A percentile compares a stretch with the other conserved stretches of the same genome.
Conservation (phyloP, 345 rosid genomes). For the Viola odorata region DNA sequence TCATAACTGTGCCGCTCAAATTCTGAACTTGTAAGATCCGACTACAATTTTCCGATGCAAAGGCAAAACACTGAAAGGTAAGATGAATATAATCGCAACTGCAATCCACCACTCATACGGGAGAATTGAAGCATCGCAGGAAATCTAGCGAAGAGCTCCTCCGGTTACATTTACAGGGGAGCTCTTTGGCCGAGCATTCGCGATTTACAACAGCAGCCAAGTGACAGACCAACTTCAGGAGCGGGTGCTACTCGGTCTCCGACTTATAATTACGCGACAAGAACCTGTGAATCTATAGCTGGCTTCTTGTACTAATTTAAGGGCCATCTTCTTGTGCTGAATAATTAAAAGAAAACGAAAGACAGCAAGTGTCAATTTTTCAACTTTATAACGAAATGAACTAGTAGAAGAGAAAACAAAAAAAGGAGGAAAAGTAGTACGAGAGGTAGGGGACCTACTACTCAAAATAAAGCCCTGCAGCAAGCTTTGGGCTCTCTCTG, state of each 20-base stretch:
- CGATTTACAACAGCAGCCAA: constrained; percentile 8
- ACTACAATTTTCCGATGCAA: not conserved
- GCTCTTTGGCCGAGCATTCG: constrained; percentile 11
- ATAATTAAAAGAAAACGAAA: constrained; percentile 20
- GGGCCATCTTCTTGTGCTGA: constrained; percentile 77
- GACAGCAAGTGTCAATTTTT: not conserved
- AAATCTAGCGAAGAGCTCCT: constrained; percentile 11
- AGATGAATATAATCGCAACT: not conserved
- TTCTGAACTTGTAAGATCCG: not conserved
- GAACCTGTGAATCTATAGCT: constrained; percentile 1
- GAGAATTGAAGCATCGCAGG: constrained; percentile 13
- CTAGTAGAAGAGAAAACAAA: not conserved
- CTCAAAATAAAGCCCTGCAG: constrained; percentile 97
- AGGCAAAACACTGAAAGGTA: not conserved
- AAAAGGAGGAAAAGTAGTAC: no score
- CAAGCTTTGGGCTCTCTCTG: constrained; percentile 92
- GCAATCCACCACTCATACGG: constrained; percentile 5
- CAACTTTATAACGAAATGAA: not conserved
- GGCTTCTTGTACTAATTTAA: constrained; percentile 8
- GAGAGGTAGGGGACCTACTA: constrained; percentile 43
- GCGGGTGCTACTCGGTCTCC: constrained; percentile 2
- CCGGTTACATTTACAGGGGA: constrained; percentile 29
- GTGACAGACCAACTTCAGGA: not conserved
- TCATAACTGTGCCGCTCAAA: not conserved
- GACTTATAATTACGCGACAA: not conserved